Evolutionary conservation across 805 yeast genomes (phyloP).

Genomic region (Saccharomyces mikatae): DNA sequence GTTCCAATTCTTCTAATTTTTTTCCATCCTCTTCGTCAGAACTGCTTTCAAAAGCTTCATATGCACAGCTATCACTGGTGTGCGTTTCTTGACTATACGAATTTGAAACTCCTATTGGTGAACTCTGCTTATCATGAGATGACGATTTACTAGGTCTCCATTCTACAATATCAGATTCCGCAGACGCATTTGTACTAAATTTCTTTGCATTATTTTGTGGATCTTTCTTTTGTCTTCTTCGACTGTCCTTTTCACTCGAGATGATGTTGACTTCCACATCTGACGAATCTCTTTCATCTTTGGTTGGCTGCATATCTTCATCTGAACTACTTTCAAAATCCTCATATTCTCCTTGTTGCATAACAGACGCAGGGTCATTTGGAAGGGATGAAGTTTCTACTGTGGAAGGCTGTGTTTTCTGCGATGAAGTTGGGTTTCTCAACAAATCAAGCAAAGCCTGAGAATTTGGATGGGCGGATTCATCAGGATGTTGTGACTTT

Average conservation of each 20-base stretch:
- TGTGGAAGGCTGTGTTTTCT: background rate
- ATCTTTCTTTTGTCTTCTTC: constrained; percentile 1
- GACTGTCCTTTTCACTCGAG: background rate
- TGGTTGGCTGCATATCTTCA: background rate
- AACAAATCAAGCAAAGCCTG: constrained; percentile 13
- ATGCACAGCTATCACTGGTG: constrained; percentile 3
- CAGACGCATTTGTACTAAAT: background rate
- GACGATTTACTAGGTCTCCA: background rate
- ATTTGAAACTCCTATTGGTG: background rate
- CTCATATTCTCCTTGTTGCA: constrained; percentile 9
- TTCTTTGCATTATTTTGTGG: constrained; percentile 10
- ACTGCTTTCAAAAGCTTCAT: constrained; percentile 26
- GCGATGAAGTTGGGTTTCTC: constrained; percentile 6
- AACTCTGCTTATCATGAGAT: background rate
- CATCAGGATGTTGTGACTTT: background rate
- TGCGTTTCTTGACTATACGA: background rate
- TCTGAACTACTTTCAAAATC: constrained; percentile 19
- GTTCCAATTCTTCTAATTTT: constrained; percentile 14
- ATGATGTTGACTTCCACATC: background rate
- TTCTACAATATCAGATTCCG: background rate
- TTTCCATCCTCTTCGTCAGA: constrained; percentile 17
- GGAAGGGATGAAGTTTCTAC: background rate
- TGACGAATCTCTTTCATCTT: background rate
- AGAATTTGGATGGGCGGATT: constrained; percentile 9
- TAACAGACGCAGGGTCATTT: background rate